Percentiles rank a stretch among this genome's conserved stretches.
phyloP scores from a whole-genome alignment of 2,329 filamentous ascomycete species.

The Grosmannia clavigera region DNA sequence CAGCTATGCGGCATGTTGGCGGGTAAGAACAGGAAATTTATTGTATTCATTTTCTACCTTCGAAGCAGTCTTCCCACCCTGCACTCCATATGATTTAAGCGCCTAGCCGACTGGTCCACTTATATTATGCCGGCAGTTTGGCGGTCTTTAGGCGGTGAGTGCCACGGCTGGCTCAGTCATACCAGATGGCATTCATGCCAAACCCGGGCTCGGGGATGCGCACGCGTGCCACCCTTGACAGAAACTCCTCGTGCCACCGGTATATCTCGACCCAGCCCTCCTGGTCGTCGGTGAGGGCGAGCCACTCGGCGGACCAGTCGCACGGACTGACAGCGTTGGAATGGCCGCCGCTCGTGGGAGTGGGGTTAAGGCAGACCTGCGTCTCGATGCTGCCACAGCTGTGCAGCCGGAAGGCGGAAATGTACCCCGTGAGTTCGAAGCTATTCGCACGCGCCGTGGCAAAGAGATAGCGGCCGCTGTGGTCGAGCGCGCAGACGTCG shows the following conservation, averaged over 20 bases:
- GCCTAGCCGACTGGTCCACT: not conserved
- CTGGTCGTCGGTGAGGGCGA: slow-evolving; percentile 83
- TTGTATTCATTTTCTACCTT: too few relatives aligned
- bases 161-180: slow-evolving; percentile 41
- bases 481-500: slow-evolving; percentile 66
- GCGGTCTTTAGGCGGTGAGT: not conserved
- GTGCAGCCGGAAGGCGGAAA: slow-evolving; percentile 64
- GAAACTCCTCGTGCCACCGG: slow-evolving; percentile 70
- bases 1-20: too few relatives aligned
- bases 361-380: slow-evolving; percentile 72
- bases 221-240: slow-evolving; percentile 63
- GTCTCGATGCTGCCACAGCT: slow-evolving; percentile 58
- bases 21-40: too few relatives aligned
- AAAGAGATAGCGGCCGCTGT: slow-evolving; percentile 64
- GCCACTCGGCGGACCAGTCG: slow-evolving; percentile 75
- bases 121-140: not conserved
- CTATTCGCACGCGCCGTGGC: slow-evolving; percentile 72
- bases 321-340: slow-evolving; percentile 79
- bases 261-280: slow-evolving; percentile 82
- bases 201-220: slow-evolving; percentile 80
- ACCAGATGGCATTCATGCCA: slow-evolving; percentile 96
- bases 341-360: slow-evolving; percentile 76
- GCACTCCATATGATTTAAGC: too few relatives aligned
- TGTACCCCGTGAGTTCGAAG: slow-evolving; percentile 66
- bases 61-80: too few relatives aligned